Evolutionary conservation across 768 basidiomycete species (phyloP), one percentile per base, ranked within the genome.

Genomic region (Zangia roseola): DNA sequence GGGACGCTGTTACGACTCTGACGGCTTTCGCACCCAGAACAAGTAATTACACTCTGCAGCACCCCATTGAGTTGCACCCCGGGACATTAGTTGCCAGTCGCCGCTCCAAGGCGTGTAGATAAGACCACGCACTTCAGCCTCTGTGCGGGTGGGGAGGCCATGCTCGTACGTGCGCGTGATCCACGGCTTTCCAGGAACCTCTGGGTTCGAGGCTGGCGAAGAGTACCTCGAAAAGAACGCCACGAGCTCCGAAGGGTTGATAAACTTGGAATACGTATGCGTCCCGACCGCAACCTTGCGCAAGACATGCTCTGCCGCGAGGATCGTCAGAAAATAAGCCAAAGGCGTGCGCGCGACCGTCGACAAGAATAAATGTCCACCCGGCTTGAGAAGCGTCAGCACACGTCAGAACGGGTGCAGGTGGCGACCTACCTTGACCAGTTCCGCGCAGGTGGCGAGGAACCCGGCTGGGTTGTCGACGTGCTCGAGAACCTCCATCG

Each of bases 401-500:
- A 16, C 16, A 26, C 1, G 28, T 12, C 14, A 3, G 23, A 10
- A 20, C n/a, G 26, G 5, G 8, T 17, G 19, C 24, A 28, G 37
- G 31, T 17, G 21, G 30, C 10, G 10, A 63, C 79, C 35, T 54
- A 93, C 94, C 74, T 97, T 98, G 56, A 95, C 81, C 25, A 98
- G 78, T 49, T 86, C 77, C 0, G 88, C 88, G 56, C 93, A 88
- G 33, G 86, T 82, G 24, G 80, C 74, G 41, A 99, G 76, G 67
- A 99, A 99, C 7, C 78, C 76, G 6, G 81, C 75, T 1, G 97
- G 94, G 60, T 95, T 86, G 63, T 97, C 90, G 43, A 99, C 97
- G 62, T 99, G 97, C 71, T 99, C 97, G 25, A 99, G 64, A 8
- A 99, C 95, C 68, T 99, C 97, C 91, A 98, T 91, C 10, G 94